Percentiles rank a stretch among this genome's conserved stretches.
phyloP scores from a whole-genome alignment of 2,329 filamentous ascomycete species.

The Grosmannia huntii region DNA sequence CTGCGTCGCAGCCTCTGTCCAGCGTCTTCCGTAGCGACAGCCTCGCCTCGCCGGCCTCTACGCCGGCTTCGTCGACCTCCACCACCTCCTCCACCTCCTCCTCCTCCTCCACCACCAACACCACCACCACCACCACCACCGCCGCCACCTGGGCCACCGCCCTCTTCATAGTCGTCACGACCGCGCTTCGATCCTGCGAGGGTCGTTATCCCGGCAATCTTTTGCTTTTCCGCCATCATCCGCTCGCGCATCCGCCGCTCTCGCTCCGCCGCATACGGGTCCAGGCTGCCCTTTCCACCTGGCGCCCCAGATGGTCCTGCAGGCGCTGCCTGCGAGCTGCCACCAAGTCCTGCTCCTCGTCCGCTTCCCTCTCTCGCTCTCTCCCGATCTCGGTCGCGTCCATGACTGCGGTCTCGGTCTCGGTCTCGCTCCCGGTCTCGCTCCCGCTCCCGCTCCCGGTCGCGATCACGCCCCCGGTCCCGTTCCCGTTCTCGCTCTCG shows the following conservation, averaged over 20 bases:
- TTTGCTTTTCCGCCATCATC: constrained; percentile 54
- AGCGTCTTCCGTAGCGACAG: constrained; percentile 31
- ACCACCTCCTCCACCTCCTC: constrained; percentile 18
- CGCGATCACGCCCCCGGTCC: constrained; percentile 1
- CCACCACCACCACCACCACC: constrained; percentile 32
- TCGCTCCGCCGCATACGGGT: constrained; percentile 58
- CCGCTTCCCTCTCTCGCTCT: constrained; percentile 10
- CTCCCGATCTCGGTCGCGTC: neutral
- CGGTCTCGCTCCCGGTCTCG: constrained; percentile 1
- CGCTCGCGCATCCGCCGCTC: constrained; percentile 54
- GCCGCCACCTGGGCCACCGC: constrained; percentile 29
- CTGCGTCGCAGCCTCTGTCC: constrained; percentile 41
- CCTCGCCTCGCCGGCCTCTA: constrained; percentile 36
- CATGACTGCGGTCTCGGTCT: neutral
- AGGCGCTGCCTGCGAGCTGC: neutral
- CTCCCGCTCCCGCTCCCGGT: constrained; percentile 4
- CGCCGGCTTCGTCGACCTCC: constrained; percentile 25
- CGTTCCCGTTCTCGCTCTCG: constrained; percentile 8
- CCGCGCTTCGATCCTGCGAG: constrained; percentile 35
- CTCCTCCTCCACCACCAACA: constrained; percentile 33
- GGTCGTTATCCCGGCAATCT: constrained; percentile 37
- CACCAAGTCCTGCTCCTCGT: neutral
- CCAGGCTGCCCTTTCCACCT: constrained; percentile 15
- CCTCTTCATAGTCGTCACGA: constrained; percentile 35
- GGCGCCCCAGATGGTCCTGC: neutral